Conservation (phyloP, 768 basidiomycete genomes). For the Mycena vulgaris region DNA sequence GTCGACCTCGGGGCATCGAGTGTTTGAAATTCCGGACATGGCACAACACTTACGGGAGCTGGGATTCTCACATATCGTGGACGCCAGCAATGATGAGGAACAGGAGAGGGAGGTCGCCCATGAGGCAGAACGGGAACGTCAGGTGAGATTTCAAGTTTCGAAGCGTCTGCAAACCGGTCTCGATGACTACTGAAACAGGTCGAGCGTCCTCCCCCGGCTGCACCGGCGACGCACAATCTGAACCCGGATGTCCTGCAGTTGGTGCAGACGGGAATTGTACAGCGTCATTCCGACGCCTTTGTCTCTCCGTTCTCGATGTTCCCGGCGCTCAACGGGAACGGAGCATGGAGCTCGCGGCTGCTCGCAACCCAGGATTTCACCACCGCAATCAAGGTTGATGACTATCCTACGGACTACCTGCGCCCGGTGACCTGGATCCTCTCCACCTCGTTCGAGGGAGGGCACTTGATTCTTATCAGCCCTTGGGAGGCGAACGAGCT, state of each 20-base stretch:
- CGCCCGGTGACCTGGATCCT: constrained; percentile 63
- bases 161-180: background rate
- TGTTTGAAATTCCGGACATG: constrained; percentile 39
- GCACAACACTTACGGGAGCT: constrained; percentile 44
- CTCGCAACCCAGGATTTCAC: constrained; percentile 54
- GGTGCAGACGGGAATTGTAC: constrained; percentile 48
- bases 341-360: constrained; percentile 43
- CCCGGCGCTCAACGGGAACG: constrained; percentile 16
- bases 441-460: constrained; percentile 35
- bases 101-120: constrained; percentile 65
- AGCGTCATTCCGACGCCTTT: constrained; percentile 37
- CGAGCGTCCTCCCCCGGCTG: constrained; percentile 51
- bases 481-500: constrained; percentile 56
- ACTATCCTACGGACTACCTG: constrained; percentile 48
- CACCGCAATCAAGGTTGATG: constrained; percentile 42
- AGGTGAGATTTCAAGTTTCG: constrained; percentile 5
- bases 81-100: constrained; percentile 58
- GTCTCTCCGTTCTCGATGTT: constrained; percentile 33
- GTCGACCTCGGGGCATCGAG: constrained; percentile 17
- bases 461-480: constrained; percentile 55
- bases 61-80: constrained; percentile 42
- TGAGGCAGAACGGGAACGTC: constrained; percentile 58
- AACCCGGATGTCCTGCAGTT: constrained; percentile 45
- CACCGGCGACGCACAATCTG: constrained; percentile 46
- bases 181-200: constrained; percentile 40